Evolutionary conservation across 2,329 filamentous ascomycete genomes (phyloP).

Genomic region (Aspergillus sergii): DNA sequence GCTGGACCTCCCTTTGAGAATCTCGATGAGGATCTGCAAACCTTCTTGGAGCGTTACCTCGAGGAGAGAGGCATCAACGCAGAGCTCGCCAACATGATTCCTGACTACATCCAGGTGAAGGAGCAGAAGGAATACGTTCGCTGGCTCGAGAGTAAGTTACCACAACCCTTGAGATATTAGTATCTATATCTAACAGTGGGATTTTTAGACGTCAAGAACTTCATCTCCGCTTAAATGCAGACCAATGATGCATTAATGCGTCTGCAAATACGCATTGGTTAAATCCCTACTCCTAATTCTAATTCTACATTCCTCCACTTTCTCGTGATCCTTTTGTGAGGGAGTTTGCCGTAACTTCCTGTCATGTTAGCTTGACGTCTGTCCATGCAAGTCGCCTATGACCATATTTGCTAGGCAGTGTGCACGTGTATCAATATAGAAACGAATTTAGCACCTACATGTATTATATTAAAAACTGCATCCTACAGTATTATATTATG

Average conservation of each 20-base stretch:
- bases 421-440: constrained; percentile 27
- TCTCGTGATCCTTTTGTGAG: not conserved
- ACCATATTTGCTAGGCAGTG: constrained; percentile 2
- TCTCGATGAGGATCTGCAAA: constrained; percentile 93
- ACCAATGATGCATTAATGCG: not conserved
- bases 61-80: constrained; percentile 92
- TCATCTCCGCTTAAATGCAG: constrained; percentile 67
- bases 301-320: constrained; percentile 1
- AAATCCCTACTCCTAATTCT: constrained; percentile 12
- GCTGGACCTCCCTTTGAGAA: constrained; percentile 90
- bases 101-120: constrained; percentile 97
- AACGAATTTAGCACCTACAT: constrained; percentile 21
- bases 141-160: constrained; percentile 72
- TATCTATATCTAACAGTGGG: constrained; percentile 10
- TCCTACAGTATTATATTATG: not conserved
- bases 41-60: constrained; percentile 87
- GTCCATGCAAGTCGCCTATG: constrained; percentile 2
- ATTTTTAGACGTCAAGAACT: constrained; percentile 72
- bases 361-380: constrained; percentile 4
- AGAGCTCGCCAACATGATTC: constrained; percentile 83
- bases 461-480: constrained; percentile 14
- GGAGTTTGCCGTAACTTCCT: constrained; percentile 2
- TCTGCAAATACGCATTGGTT: not conserved
- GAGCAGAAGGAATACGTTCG: constrained; percentile 95
- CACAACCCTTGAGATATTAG: not conserved